phyloP scores from a whole-genome alignment of 2,329 filamentous ascomycete species.

The Botrytis tulipae region DNA sequence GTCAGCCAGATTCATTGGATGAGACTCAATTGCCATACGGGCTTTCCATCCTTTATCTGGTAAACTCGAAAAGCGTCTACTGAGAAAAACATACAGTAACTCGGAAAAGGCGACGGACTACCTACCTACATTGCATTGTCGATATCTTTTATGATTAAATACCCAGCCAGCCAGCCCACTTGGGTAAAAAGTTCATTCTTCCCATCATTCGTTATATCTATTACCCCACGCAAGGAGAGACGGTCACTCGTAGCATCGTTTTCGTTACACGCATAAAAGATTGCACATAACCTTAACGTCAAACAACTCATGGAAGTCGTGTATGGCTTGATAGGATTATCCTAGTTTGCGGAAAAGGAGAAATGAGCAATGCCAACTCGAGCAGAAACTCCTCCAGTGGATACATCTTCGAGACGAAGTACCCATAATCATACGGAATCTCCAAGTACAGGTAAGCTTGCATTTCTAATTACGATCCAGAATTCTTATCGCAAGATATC shows the following conservation, averaged over 20 bases:
- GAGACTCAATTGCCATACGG: background rate
- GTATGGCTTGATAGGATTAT: constrained; percentile 17
- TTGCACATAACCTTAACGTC: constrained; percentile 8
- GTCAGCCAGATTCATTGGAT: constrained; percentile 11
- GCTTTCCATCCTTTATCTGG: background rate
- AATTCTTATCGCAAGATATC: constrained; percentile 8
- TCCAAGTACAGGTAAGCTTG: constrained; percentile 25
- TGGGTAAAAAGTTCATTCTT: background rate
- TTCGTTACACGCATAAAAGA: constrained; percentile 17
- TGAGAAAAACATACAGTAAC: background rate
- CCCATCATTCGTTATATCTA: background rate
- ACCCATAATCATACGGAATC: constrained; percentile 27
- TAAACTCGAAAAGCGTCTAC: background rate
- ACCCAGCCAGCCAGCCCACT: background rate
- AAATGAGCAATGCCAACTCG: constrained; percentile 30
- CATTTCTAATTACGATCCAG: constrained; percentile 12
- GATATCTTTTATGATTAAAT: background rate
- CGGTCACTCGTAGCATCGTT: background rate
- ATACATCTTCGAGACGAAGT: constrained; percentile 20
- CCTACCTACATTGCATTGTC: background rate
- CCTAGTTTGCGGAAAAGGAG: constrained; percentile 23
- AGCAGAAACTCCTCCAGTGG: constrained; percentile 23
- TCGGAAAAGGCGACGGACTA: background rate
- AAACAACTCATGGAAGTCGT: constrained; percentile 19
- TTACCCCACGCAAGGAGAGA: background rate